Evolutionary conservation across 108 stramenopile species (phyloP).

Genomic region (Skeletonema menzelii): DNA sequence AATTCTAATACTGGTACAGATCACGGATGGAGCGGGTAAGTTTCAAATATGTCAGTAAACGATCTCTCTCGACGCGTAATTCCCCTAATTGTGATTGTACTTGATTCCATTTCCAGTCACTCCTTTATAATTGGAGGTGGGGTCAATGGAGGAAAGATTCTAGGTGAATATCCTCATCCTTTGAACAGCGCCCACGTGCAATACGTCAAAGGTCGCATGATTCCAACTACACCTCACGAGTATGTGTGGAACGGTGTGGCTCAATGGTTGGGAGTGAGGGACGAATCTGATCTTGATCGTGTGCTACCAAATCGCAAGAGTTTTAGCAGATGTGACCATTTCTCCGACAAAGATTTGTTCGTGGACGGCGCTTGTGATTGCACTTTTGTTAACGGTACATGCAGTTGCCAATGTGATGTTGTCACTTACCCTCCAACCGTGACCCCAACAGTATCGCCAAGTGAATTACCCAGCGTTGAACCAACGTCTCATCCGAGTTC

Average conservation of each 20-base stretch:
- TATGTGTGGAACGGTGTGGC: conserved; percentile 52
- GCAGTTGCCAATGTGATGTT: neutral
- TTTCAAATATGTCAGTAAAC: too few relatives aligned
- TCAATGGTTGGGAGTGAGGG: conserved; percentile 48
- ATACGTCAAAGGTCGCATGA: conserved; percentile 41
- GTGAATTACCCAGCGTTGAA: neutral
- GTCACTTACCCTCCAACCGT: neutral
- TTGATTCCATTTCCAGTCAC: conserved; percentile 18
- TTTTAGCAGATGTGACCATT: conserved; percentile 28
- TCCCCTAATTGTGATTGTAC: neutral
- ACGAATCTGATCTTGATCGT: conserved; percentile 25
- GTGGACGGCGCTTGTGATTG: conserved; percentile 31
- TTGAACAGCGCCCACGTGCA: neutral
- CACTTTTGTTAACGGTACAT: neutral
- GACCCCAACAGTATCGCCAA: neutral
- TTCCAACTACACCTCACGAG: conserved; percentile 61
- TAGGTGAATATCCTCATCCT: conserved; percentile 40
- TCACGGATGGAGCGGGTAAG: conserved; percentile 22
- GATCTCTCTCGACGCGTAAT: too few relatives aligned
- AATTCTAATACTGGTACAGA: conserved; percentile 49
- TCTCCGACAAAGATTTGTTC: conserved; percentile 23
- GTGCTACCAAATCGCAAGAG: conserved; percentile 47
- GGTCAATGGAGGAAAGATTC: conserved; percentile 32
- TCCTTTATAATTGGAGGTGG: conserved; percentile 34
- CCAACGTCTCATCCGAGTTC: neutral